Percentiles rank a stretch among this genome's conserved stretches.
Evolutionary conservation across 257 asterid genomes (phyloP).

Genomic region (Jacaranda copaia): DNA sequence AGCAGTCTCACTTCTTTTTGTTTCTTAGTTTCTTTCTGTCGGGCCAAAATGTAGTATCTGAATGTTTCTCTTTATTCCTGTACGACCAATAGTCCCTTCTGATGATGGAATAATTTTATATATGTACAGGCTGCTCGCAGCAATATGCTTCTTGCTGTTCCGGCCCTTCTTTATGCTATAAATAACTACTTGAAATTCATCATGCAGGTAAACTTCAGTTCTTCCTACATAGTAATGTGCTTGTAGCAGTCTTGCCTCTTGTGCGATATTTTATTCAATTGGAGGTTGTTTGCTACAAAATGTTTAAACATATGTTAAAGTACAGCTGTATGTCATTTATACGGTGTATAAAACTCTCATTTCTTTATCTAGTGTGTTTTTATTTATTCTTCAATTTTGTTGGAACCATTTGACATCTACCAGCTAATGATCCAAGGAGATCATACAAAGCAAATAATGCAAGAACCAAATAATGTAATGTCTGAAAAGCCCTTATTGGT

Average conservation of each 20-base stretch:
- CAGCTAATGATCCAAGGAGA: slow-evolving; percentile 15
- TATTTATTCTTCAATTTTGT: background rate
- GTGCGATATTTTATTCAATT: slow-evolving; percentile 17
- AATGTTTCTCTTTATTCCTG: slow-evolving; percentile 23
- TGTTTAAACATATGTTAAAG: background rate
- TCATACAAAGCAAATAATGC: slow-evolving; percentile 14
- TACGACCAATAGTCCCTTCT: slow-evolving; percentile 29
- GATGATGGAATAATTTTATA: slow-evolving; percentile 30
- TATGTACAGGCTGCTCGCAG: slow-evolving; percentile 88
- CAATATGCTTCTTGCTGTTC: slow-evolving; percentile 89
- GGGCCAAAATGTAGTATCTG: slow-evolving; percentile 2
- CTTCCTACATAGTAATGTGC: slow-evolving; percentile 1
- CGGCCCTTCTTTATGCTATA: slow-evolving; percentile 91
- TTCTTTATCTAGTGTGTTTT: background rate
- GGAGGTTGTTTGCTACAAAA: background rate
- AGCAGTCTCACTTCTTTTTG: slow-evolving; percentile 2
- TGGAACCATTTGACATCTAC: background rate
- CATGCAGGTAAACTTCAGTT: slow-evolving; percentile 77
- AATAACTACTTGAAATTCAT: slow-evolving; percentile 89
- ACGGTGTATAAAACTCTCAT: background rate
- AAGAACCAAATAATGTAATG: background rate
- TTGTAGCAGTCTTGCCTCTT: slow-evolving; percentile 11
- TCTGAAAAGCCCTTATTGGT: background rate
- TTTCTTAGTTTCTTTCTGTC: background rate
- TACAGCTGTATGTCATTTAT: background rate